Conservation (phyloP, 2,329 filamentous ascomycete species). For the Ceratocystis cacaofunesta region DNA sequence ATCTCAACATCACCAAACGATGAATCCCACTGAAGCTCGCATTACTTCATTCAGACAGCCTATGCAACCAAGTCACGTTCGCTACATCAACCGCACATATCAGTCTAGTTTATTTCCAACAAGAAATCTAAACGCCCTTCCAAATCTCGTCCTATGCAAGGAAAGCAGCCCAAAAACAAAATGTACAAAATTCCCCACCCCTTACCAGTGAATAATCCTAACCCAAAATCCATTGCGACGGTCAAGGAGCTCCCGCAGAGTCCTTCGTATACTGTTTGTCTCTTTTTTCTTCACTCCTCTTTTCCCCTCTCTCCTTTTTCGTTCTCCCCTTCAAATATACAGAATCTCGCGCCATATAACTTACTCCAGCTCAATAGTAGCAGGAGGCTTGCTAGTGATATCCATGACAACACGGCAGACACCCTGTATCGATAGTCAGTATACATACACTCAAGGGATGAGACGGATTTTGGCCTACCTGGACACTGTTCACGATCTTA, state of each 20-base stretch:
- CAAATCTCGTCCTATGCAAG: not conserved
- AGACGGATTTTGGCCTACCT: conserved; percentile 36
- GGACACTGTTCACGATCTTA: conserved; percentile 52
- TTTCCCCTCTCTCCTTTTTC: not conserved
- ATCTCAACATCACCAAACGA: too few relatives aligned
- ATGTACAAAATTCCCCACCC: not conserved
- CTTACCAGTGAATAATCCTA: not conserved
- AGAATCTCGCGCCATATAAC: not conserved
- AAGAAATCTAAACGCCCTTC: not conserved
- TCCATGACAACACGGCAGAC: conserved; percentile 26
- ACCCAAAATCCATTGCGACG: conserved; percentile 6
- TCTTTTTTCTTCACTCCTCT: not conserved
- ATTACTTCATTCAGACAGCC: too few relatives aligned
- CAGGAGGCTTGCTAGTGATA: conserved; percentile 49
- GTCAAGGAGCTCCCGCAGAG: not conserved
- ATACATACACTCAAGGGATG: conserved; percentile 36
- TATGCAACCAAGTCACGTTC: too few relatives aligned
- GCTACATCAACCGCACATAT: too few relatives aligned
- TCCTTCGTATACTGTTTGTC: not conserved
- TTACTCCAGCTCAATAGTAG: conserved; percentile 63
- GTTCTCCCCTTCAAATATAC: not conserved
- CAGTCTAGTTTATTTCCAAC: not conserved
- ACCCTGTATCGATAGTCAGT: conserved; percentile 46
- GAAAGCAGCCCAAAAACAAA: conserved; percentile 5
- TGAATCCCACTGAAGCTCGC: too few relatives aligned